Percentiles rank a stretch among this genome's conserved stretches.
Evolutionary conservation across 345 rosid species (phyloP).

Genomic region (Brassica nigra): DNA sequence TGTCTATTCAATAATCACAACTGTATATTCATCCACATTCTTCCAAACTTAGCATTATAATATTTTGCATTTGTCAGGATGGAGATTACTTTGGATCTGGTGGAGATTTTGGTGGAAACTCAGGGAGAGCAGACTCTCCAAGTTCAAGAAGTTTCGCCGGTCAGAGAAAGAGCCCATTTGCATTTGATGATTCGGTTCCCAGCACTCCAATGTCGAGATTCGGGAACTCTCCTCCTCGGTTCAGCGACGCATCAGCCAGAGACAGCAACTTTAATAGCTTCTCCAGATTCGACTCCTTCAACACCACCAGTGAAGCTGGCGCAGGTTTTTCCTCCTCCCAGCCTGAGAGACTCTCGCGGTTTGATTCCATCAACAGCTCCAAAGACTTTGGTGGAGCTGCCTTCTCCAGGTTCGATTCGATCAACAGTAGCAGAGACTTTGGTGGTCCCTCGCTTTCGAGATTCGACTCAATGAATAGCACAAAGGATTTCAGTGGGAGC

Average conservation of each 20-base stretch:
- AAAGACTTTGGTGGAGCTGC: slow-evolving; percentile 50
- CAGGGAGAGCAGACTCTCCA: slow-evolving; percentile 65
- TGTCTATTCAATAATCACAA: background rate
- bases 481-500: slow-evolving; percentile 52
- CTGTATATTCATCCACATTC: background rate
- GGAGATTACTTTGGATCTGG: slow-evolving; percentile 64
- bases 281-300: slow-evolving; percentile 95
- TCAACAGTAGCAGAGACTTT: slow-evolving; percentile 45
- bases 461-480: slow-evolving; percentile 55
- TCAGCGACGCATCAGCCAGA: slow-evolving; percentile 66
- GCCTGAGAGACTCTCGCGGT: slow-evolving; percentile 65
- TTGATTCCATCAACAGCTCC: slow-evolving; percentile 64
- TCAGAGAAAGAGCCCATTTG: slow-evolving; percentile 60
- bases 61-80: slow-evolving; percentile 47
- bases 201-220: slow-evolving; percentile 78
- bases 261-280: slow-evolving; percentile 64
- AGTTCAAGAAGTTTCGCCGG: slow-evolving; percentile 45
- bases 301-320: slow-evolving; percentile 56
- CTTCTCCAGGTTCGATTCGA: slow-evolving; percentile 47
- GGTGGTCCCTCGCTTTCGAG: slow-evolving; percentile 45
- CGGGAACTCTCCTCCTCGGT: slow-evolving; percentile 81
- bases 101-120: slow-evolving; percentile 56
- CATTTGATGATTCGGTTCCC: slow-evolving; percentile 91
- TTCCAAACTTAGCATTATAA: slow-evolving; percentile 22
- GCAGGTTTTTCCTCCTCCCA: slow-evolving; percentile 55